Base-by-base conservation (phyloP, 169 alveolate species). In the Pseudocohnilembus persalinus region DNA sequence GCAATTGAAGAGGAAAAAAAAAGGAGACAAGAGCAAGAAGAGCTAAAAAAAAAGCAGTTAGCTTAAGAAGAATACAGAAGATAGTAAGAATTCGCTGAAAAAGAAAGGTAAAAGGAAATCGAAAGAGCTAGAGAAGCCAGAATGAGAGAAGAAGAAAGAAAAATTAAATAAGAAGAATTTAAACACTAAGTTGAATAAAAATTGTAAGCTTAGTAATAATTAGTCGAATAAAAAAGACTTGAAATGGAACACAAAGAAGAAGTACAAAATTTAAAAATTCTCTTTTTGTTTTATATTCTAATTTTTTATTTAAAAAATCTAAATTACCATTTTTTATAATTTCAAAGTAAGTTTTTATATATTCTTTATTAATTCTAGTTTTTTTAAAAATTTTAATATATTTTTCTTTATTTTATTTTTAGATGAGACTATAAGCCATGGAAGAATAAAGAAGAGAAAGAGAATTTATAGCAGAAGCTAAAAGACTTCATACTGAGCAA, bases 101-200 rank as follows among this genome's bases (percentile, higher is more conserved):
- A 90, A 65, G 90, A 91, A 75, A 81, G 88, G 34, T 29, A 33
- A 32, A 85, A 77, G 76, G 91, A 84, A 74, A 77, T 65, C 77
- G 76, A 76, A 34, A 84, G 94, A 74, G 88, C 89, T 34, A 77
- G 79, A 75, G 92, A 90, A 76, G 65, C 30, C 1, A 65, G 73
- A 76, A 65, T 32, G 31, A 91, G 81, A 73, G 95, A 93, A 68
- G 91, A 88, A 79, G 95, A 89, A 75, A 90, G 90, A 77, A 83
- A 83, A 68, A 35, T 64, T 31, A 87, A 83, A 74, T 74, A 90
- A 76, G 92, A 89, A 82, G 93, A 92, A 78, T 88, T 84, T 30
- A 30, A 85, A 68, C 26, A 76, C 73, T 30, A 87, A 72, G 87
- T 93, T 72, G 93, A 91, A 77, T 87, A 89, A 85, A 91, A 82